Evolutionary conservation across 2,329 filamentous ascomycete genomes (phyloP).

Genomic region (Akanthomyces lecanii): DNA sequence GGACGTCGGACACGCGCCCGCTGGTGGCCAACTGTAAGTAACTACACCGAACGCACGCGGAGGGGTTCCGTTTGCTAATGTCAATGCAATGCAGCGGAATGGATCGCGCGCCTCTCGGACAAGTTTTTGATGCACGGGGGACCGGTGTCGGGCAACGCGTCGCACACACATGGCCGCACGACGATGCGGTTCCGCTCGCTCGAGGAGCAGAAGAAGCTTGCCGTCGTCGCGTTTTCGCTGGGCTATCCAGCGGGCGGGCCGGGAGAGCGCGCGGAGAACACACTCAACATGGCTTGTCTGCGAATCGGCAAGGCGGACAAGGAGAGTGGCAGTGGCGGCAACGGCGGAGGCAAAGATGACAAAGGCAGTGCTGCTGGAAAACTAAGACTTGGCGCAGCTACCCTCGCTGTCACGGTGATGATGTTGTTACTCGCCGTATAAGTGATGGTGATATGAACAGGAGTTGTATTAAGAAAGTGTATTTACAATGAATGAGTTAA

Average conservation of each 20-base stretch:
- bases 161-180: not conserved
- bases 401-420: not conserved
- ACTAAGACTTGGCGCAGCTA: not conserved
- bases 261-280: not conserved
- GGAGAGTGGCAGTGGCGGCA: not conserved
- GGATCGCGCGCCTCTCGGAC: not conserved
- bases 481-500: not conserved
- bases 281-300: conserved; percentile 8
- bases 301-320: not conserved
- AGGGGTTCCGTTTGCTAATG: not conserved
- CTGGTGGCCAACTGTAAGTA: not conserved
- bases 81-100: not conserved
- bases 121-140: not conserved
- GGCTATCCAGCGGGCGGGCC: conserved; percentile 4
- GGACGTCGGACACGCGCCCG: conserved; percentile 3
- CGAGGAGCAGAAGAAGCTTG: not conserved
- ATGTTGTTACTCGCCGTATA: not conserved
- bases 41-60: not conserved
- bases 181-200: conserved; percentile 9
- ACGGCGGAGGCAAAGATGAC: not conserved
- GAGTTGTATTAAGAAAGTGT: no score
- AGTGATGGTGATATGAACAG: not conserved
- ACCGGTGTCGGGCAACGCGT: conserved; percentile 3
- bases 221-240: not conserved
- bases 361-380: not conserved